These are phyloP conservation scores for Grosmannia huntii DNA, from an alignment of 2,329 filamentous ascomycete genomes.

Conservation along the genomic window DNA sequence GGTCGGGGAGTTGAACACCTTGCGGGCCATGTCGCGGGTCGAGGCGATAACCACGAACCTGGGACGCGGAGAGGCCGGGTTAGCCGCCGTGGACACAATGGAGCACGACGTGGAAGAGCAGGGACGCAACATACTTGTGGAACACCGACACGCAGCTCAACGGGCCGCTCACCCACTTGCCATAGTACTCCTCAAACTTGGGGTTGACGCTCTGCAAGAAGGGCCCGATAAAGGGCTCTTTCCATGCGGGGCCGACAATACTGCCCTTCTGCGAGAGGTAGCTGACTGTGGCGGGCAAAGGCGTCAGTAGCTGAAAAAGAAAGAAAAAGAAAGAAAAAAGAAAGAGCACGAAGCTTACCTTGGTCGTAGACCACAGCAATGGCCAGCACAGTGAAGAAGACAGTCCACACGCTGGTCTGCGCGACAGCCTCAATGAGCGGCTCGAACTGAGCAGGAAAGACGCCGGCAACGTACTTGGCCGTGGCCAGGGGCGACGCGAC, in stretches of 20 bases:
- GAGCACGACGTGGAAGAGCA: too few species aligned
- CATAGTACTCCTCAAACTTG: slow-evolving; percentile 80
- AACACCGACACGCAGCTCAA: slow-evolving; percentile 97
- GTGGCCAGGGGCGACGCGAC: slow-evolving; percentile 57
- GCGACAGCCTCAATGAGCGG: slow-evolving; percentile 41
- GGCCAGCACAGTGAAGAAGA: slow-evolving; percentile 57
- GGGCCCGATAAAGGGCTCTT: slow-evolving; percentile 83
- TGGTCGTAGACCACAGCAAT: slow-evolving; percentile 77
- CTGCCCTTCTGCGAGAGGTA: slow-evolving; percentile 65
- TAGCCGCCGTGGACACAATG: background rate
- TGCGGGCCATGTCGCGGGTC: slow-evolving; percentile 86
- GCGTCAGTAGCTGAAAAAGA: background rate
- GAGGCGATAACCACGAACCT: slow-evolving; percentile 97
- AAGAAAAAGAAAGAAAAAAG: too few species aligned
- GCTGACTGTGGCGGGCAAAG: slow-evolving; percentile 39
- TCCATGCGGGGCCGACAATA: slow-evolving; percentile 62
- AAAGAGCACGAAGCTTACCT: slow-evolving; percentile 38
- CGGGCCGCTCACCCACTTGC: slow-evolving; percentile 82
- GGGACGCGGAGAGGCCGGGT: background rate
- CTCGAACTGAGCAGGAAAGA: slow-evolving; percentile 42
- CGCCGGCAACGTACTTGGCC: slow-evolving; percentile 36
- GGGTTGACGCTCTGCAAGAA: slow-evolving; percentile 88
- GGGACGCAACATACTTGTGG: slow-evolving; percentile 64
- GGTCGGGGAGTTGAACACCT: slow-evolving; percentile 86
- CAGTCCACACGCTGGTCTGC: slow-evolving; percentile 45